phyloP scores from a whole-genome alignment of 2,329 filamentous ascomycete genomes.

The Aureobasidium sp. region DNA sequence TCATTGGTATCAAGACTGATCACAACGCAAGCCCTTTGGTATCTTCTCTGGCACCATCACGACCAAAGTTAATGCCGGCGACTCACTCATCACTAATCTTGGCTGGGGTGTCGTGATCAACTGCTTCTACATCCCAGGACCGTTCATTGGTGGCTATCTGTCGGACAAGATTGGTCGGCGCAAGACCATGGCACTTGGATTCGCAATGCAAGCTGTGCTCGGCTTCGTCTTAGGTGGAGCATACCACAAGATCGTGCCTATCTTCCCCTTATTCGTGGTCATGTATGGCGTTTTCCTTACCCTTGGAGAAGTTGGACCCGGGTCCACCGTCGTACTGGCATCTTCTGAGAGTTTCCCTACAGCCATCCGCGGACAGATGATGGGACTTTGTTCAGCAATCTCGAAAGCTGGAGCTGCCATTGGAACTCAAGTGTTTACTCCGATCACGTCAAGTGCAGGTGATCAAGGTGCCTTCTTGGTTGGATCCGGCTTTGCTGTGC shows the following conservation, averaged over 20 bases:
- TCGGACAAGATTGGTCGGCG: constrained; percentile 72
- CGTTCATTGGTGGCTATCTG: constrained; percentile 66
- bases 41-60: constrained; percentile 77
- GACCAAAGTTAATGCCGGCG: constrained; percentile 48
- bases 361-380: constrained; percentile 69
- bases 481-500: constrained; percentile 63
- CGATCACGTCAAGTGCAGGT: constrained; percentile 42
- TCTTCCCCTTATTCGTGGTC: constrained; percentile 53
- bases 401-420: constrained; percentile 72
- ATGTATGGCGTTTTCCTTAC: constrained; percentile 71
- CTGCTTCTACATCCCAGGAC: constrained; percentile 78
- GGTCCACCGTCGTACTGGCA: constrained; percentile 59
- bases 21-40: constrained; percentile 47
- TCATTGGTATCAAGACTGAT: not conserved
- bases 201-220: constrained; percentile 63
- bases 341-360: constrained; percentile 83
- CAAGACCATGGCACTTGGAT: constrained; percentile 63
- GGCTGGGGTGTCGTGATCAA: constrained; percentile 87
- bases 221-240: constrained; percentile 81
- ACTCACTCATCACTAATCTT: constrained; percentile 63
- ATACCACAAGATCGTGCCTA: constrained; percentile 27
- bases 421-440: constrained; percentile 72
- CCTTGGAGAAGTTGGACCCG: constrained; percentile 69
- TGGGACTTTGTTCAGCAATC: constrained; percentile 60
- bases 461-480: constrained; percentile 87